Base-by-base conservation (phyloP, 345 rosid genomes). In the Eucalyptus albens region DNA sequence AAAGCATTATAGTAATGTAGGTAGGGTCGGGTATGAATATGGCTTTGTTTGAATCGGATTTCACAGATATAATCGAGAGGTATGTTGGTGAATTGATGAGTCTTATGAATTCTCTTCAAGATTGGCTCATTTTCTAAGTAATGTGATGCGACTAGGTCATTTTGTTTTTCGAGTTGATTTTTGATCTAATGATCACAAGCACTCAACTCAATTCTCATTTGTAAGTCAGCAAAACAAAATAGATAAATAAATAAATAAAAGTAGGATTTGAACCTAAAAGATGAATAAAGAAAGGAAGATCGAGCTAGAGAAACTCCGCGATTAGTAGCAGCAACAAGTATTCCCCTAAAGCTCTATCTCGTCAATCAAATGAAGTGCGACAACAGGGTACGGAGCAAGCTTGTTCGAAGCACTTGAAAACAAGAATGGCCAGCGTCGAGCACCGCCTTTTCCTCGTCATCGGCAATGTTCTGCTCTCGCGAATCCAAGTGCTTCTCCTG, bases 31-130 rank as follows among this genome's bases (percentile, higher is more conserved):
- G 4, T 53, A 53, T 53, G 5, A 1, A 53, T 53, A 8, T 24
- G 6, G 6, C 12, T 56, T 1, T 22, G 11, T 56, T 56, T 56
- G 6, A 0, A 56, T 56, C 2, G 0, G 6, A 56, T 56, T 56
- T 56, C 2, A 56, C 0, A 26, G 0, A 0, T 24, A 56, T 56
- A 24, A 56, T 10, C 6, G 6, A 56, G 16, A 62, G 16, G 37
- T 15, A 29, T 15, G 9, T 65, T 4, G 21, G 1, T 65, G 31
- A 65, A 65, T n/a, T 15, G 17, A 65, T 4, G 7, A 31, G 24
- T 69, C 81, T 16, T 7, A 3, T 33, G 81, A 16, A 17, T 17
- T 31, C 81, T 33, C 24, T 17, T 4, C 13, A 3, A 69, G 24
- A 69, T 33, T 9, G 24, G 44, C 81, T 69, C 81, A 69, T 8